phyloP scores from a whole-genome alignment of 768 basidiomycete species.

The Rubroboletus pulcherrimus region DNA sequence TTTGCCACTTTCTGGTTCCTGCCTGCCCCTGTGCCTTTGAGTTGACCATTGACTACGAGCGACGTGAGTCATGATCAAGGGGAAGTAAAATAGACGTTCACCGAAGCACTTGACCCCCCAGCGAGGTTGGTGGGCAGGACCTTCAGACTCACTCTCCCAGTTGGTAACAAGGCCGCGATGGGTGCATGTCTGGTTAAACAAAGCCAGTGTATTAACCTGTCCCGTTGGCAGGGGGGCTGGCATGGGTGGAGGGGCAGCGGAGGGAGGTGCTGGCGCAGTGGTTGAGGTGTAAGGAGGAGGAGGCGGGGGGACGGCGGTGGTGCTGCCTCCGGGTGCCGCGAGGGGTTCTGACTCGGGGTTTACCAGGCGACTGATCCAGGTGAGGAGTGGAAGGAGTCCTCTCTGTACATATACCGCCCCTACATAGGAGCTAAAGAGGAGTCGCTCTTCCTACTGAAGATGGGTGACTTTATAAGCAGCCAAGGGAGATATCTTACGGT shows the following conservation, averaged over 20 bases:
- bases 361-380: constrained; percentile 58
- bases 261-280: constrained; percentile 12
- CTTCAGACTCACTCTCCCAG: constrained; percentile 45
- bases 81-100: constrained; percentile 29
- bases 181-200: constrained; percentile 51
- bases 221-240: constrained; percentile 12
- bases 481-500: constrained; percentile 23
- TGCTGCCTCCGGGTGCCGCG: constrained; percentile 16
- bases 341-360: constrained; percentile 40
- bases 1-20: constrained; percentile 66
- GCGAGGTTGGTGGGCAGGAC: constrained; percentile 52
- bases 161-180: constrained; percentile 44
- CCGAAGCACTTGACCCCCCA: constrained; percentile 56
- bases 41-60: constrained; percentile 46
- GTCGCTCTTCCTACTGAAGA: constrained; percentile 46
- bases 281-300: constrained; percentile 26
- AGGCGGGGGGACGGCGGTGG: constrained; percentile 12
- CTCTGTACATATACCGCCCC: constrained; percentile 63
- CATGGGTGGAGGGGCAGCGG: constrained; percentile 24
- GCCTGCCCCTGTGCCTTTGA: constrained; percentile 47
- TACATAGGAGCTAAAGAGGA: constrained; percentile 57
- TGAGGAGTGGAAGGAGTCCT: constrained; percentile 46
- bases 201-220: constrained; percentile 40
- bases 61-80: constrained; percentile 1
- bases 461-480: constrained; percentile 1